Evolutionary conservation across 208 protist genomes (phyloP), one percentile per base, ranked within the genome.

Genomic region (Acanthamoeba royreba): DNA sequence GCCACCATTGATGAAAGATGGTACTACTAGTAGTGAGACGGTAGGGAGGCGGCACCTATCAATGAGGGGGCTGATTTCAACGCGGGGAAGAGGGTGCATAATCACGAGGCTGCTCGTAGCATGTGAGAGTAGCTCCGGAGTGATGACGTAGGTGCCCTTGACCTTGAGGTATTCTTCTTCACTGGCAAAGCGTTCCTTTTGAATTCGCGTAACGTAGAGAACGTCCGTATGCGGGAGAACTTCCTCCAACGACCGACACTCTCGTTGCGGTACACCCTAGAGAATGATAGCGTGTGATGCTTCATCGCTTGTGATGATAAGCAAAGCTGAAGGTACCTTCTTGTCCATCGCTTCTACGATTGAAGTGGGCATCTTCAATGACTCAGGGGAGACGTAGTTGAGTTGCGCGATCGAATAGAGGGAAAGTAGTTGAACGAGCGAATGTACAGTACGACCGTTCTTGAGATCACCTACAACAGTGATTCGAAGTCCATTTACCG

Each of bases 21-120:
- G 66, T 61, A 53, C 22, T 35, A 45, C 38, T 72, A 25, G 5
- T 58, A 61, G 40, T 63, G 9, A 42, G 33, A 40, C 25, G 5
- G 0, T 38, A 25, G 25, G 25, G 4, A 25, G 35, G 25, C 8
- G n/a, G 55, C 55, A 66, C 55, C 61, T 93, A 46, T 97, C 96
- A 46, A 99, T 96, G 79, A 98, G 98, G 33, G 97, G 95, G 94
- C 94, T 97, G 79, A 99, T 98, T 97, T 99, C 99, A 40, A 99
- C 98, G 66, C 99, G 97, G 22, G 99, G 99, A 38, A 99, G 97
- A 46, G 99, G 99, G 95, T 99, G 99, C 98, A 99, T 99, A 47
- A 99, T 97, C 94, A 92, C 46, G n/a, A 96, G 94, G 91, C 97
- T 97, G 91, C 96, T 92, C 96, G 98, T 99, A 38, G 97, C 97